Evolutionary conservation across 768 basidiomycete genomes (phyloP), one percentile per base, ranked within the genome.

Genomic region (Peribolospora baueri): DNA sequence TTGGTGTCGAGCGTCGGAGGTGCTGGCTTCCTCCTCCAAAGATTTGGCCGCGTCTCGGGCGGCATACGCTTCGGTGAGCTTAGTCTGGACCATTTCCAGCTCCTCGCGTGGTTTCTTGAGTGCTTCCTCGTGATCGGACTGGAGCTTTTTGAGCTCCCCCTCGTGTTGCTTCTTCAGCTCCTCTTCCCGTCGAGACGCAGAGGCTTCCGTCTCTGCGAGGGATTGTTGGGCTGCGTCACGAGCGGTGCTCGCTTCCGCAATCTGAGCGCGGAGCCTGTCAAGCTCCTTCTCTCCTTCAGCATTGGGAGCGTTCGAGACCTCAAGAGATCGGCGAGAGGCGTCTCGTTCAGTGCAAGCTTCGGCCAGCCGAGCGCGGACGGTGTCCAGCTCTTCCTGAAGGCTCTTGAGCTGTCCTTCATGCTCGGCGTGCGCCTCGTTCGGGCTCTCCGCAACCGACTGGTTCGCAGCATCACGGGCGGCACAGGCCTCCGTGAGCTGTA

Each of bases 1-100:
- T 70, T 88, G 85, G 1, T 91, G 73, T 79, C 86, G 55, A 39
- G 37, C 39, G 8, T 7, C 3, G 7, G 25, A n/a, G 10, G 13
- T 38, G 40, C 57, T 41, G 25, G 40, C 37, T 3, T 36, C 3
- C 43, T 40, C 11, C 5, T 48, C 9, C 40, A 48, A n/a, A 46
- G 54, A 48, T 5, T 53, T 46, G 39, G 40, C 63, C 70, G 42
- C 39, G 47, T 48, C 14, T 49, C 25, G 38, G 9, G 8, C 38
- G 48, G 14, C 48, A 9, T 14, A 25, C 8, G 50, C 14, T 11
- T 14, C n/a, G 7, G 48, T 25, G 51, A 54, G 52, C 8, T 46
- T 45, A 2, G 25, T 36, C 4, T 39, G 52, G 0, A 57, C 58
- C 6, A 39, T 48, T 13, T 52, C 58, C 40, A 59, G 56, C 41